Base-by-base conservation (phyloP, 768 basidiomycete species). In the Termitomyces sp. region DNA sequence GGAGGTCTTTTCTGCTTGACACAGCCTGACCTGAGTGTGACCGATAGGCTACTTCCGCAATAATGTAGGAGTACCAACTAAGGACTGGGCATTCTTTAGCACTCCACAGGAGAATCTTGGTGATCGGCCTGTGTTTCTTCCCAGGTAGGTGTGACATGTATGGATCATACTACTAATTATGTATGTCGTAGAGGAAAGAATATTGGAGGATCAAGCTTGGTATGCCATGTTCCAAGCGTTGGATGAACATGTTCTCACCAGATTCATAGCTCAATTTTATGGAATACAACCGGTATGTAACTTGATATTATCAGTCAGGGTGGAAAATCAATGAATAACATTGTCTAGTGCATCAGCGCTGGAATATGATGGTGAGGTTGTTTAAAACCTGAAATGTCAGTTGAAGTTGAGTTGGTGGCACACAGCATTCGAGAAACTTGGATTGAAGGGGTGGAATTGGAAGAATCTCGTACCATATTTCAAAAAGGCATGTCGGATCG, bases 61-160 rank as follows among this genome's bases (percentile, higher is more conserved):
- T 7, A 30, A 30, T 7, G 7, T 30, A 4, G 30, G 30, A 30
- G 30, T 30, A 30, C 46, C 46, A 7, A 9, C 2, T 1, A 14
- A 54, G 5, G 30, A 54, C 27, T 54, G 53, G 53, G 43, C 30
- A 5, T 54, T 54, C 43, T 54, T 54, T 43, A 54, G 30, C 20
- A 44, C 53, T 26, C 40, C 30, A 2, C 42, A 54, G 32, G 36
- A 54, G 32, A 27, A 54, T 26, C 33, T 54, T 2, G 32, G 33
- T 9, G 39, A 54, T 24, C 43, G 43, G n/a, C 42, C 43, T 7
- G 40, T 54, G 32, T 54, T 34, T 45, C 43, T 54, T 24, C 42
- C 53, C 2, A 34, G 53, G 53, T 54, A 18, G 30, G 7, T 30
- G 30, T 30, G 30, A 7, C 30, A 30, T 30, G 7, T 34, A 26